Evolutionary conservation across 768 basidiomycete genomes (phyloP), one percentile per base, ranked within the genome.

Genomic region (Amyloporia xantha): DNA sequence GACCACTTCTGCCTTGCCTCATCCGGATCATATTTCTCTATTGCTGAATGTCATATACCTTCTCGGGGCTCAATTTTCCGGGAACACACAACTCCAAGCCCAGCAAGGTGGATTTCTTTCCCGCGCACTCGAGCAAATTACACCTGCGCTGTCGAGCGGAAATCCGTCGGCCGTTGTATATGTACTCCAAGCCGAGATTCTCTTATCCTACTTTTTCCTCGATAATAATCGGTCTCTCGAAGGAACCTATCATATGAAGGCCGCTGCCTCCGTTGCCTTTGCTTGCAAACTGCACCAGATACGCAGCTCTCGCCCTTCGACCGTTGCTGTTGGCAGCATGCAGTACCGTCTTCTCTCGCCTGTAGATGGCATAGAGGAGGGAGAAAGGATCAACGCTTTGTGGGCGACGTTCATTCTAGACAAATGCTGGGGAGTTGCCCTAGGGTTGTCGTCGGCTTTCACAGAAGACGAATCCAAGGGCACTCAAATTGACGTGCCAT

Each of bases 141-240:
- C 77, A 19, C 65, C 72, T n/a, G 54, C 56, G 21, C 59, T 60
- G 15, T 54, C 59, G 25, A 61, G 58, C 38, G 57, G 56, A 2
- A 68, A 59, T 57, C 72, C 57, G 52, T 64, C 45, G 58, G 65
- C 44, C 59, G 66, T 78, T 38, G 61, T 63, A 35, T 59, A 62
- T 40, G 56, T 56, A 3, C 57, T 65, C 47, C 63, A 65, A 36
- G 58, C 63, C 7, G 63, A 85, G 51, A 66, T 86, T 3, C 70
- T 89, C n/a, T 68, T 88, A 23, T 68, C 79, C 1, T 75, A 78
- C 55, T 86, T 82, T 60, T 78, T 86, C 58, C 76, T 82, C 58
- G 75, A 77, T 41, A 73, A 67, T 17, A 82, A 80, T 47, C 71
- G 77, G 26, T 63, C 76, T 28, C 67, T 84, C 1, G 81, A 82